Base-by-base conservation (phyloP, 148 eudicot genomes). In the Polygonum aviculare region DNA sequence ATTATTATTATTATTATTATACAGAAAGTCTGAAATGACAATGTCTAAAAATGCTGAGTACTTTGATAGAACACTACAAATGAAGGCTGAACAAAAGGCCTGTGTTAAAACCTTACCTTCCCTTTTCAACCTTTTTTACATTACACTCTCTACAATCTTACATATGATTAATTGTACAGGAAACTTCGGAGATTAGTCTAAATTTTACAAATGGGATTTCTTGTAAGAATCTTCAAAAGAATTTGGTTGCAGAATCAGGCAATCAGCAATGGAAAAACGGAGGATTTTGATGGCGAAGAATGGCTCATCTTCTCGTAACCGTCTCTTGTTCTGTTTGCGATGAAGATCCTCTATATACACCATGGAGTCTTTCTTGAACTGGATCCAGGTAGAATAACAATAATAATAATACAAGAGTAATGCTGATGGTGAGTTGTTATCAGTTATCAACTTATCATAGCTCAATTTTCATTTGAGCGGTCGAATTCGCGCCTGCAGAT, bases 381-480 rank as follows among this genome's bases (percentile, higher is more conserved):
- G 79, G 82, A 76, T 73, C 73, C 78, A 59, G 78, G 75, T 72
- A 69, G 51, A 75, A 75, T 51, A 38, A n/a, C n/a, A n/a, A 55
- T 72, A 72, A 44, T 44, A 40, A 3, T 40, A 40, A 14, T 31
- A 51, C 59, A 38, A 31, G 50, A 75, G 75, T 77, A 67, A 22
- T 80, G 51, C 51, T 40, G 72, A 62, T 33, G 74, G 73, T 69
- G 67, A 74, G 47, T 48, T 67, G 70, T 72, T 59, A 50, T 39
- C 67, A 40, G 40, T 7, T 19, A 49, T 47, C 36, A 85, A 40
- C 40, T 7, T 19, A 49, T 47, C 36, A 85, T 78, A 74, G 79
- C 83, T 85, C 85, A 70, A 81, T 82, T 85, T 94, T 94, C 98
- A 88, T 89, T 63, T 91, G 92, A 26, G 76, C 77, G 69, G 81